Conservation (phyloP, 176 grass and related monocot genomes). For the Bonia amplexicaulis region DNA sequence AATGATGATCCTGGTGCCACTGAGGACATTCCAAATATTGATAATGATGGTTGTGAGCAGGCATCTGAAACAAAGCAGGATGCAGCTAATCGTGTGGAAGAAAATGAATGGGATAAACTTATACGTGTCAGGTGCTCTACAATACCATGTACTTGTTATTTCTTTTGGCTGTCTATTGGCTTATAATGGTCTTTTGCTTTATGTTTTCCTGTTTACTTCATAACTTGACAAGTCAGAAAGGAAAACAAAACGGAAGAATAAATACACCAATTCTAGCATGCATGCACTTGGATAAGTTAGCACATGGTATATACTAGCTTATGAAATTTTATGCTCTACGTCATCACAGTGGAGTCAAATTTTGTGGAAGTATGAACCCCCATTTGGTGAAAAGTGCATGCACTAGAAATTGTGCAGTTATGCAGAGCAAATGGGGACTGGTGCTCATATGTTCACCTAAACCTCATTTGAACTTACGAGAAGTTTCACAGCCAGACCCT, state of each 20-base stretch:
- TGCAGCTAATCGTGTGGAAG: constrained; percentile 48
- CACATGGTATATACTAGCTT: not conserved
- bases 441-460: not conserved
- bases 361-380: not conserved
- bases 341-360: not conserved
- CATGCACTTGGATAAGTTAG: constrained; percentile 2
- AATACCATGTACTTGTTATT: constrained; percentile 12
- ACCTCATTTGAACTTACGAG: not conserved
- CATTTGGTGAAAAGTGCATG: not conserved
- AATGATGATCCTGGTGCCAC: constrained; percentile 61
- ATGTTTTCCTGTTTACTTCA: not conserved
- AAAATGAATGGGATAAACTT: constrained; percentile 98
- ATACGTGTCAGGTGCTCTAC: constrained; percentile 80
- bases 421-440: not conserved
- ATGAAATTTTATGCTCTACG: not conserved
- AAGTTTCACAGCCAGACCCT: not conserved
- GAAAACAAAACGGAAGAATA: not conserved
- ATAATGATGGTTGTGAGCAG: constrained; percentile 47
- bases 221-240: not conserved
- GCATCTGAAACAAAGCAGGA: constrained; percentile 69
- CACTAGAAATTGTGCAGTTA: not conserved
- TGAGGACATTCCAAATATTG: constrained; percentile 44
- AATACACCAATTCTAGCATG: not conserved
- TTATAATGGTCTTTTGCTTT: not conserved
- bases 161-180: not conserved